A percentile compares a stretch with the other conserved stretches of the same genome.
Conservation (phyloP, 805 yeast species). For the Schwanniomyces yamadae region DNA sequence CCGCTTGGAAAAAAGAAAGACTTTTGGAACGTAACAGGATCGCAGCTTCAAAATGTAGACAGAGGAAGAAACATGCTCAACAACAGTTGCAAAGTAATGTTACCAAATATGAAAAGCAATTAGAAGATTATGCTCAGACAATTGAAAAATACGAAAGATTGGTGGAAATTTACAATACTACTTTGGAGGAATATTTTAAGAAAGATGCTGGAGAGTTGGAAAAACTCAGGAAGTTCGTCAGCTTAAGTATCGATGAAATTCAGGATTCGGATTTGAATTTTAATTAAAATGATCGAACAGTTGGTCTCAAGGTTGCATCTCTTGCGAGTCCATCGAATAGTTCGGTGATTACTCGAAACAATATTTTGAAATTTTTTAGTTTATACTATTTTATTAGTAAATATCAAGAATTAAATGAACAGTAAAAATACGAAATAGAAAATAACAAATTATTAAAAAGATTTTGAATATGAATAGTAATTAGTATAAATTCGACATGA, state of each 20-base stretch:
- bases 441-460: no score
- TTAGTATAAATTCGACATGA: no score
- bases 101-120: conserved; percentile 46
- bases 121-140: conserved; percentile 23
- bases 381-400: no score
- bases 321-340: no score
- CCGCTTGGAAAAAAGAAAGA: conserved; percentile 67
- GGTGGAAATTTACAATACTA: conserved; percentile 18
- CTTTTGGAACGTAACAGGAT: conserved; percentile 60
- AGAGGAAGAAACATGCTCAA: conserved; percentile 67
- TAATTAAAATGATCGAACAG: no score
- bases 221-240: conserved; percentile 7
- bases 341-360: no score
- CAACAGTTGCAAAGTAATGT: conserved; percentile 63
- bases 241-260: conserved; percentile 2
- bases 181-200: conserved; percentile 16
- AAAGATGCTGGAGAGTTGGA: conserved; percentile 5
- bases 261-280: conserved; percentile 1
- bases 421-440: no score
- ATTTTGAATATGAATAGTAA: no score
- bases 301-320: no score
- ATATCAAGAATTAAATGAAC: no score
- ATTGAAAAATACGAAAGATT: conserved; percentile 22
- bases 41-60: conserved; percentile 71
- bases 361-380: no score